Evolutionary conservation across 805 yeast genomes (phyloP), one percentile per base, ranked within the genome.

Genomic region (Metschnikowia noctiluminum): DNA sequence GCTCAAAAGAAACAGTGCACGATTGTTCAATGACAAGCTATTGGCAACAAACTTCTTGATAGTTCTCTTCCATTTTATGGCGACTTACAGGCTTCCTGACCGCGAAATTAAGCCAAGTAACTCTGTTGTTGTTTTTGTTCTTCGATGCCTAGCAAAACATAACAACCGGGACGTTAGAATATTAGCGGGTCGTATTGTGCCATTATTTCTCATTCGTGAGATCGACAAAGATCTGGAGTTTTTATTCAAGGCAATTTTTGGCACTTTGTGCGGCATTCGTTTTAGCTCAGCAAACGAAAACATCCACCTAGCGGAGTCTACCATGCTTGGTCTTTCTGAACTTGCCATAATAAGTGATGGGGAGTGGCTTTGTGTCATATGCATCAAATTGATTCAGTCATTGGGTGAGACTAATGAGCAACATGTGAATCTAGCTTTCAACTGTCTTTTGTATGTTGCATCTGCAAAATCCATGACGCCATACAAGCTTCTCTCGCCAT

Each of bases 401-500:
- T 71, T 90, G 52, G 85, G 85, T 5, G 86, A 85, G 14, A 59
- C 71, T 2, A 84, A 84, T 61, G 81, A 80, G 45, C 85, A 84
- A 57, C 82, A 81, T 52, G 78, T 83, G 0, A 81, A 88, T 56
- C 70, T 87, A 56, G 89, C 89, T 0, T 81, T 82, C 53, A 84
- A 83, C 59, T 80, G 81, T 48, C 67, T 92, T 4, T 68, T 79
- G 21, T 67, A 75, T 32, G 74, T 87, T 11, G 85, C 97, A 0
- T 58, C 68, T 14, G 70, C 80, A 1, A 79, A 80, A 55, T 65
- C 72, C 1, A 68, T 79, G 34, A 80, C 96, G 0, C 84, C 96
- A 0, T 90, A 92, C 80, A 88, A 86, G 61, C 66, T 92, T 12
- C 69, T 89, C 16, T 81, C 87, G 7, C 96, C 96, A 0, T 87